Evolutionary conservation across 2,329 filamentous ascomycete genomes (phyloP).

Genomic region (Ceratocystis colombiana): DNA sequence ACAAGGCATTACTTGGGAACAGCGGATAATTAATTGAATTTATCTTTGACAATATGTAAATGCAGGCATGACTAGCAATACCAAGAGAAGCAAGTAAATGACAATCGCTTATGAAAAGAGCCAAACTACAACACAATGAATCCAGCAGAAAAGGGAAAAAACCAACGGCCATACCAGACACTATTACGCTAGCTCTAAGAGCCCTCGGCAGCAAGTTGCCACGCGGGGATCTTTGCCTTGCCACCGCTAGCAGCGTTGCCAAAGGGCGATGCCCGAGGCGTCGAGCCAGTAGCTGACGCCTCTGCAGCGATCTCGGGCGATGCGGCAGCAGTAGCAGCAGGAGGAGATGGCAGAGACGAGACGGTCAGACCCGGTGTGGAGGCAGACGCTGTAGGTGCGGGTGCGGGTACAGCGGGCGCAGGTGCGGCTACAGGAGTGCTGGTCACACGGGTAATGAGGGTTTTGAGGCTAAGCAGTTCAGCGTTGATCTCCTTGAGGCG

Average conservation of each 20-base stretch:
- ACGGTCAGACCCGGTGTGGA: not conserved
- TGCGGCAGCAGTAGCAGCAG: not conserved
- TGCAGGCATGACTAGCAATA: not conserved
- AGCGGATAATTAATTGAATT: not conserved
- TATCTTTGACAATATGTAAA: not conserved
- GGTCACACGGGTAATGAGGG: constrained; percentile 58
- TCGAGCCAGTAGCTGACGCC: not conserved
- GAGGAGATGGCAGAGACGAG: not conserved
- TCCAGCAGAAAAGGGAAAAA: not conserved
- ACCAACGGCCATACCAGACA: not conserved
- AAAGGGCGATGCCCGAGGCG: constrained; percentile 22
- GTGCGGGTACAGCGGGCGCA: constrained; percentile 25
- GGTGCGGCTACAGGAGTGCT: constrained; percentile 31
- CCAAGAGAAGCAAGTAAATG: not conserved
- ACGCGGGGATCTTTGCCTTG: constrained; percentile 64
- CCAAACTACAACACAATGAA: constrained; percentile 7
- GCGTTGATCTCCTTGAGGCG: constrained; percentile 73
- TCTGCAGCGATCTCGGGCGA: not conserved
- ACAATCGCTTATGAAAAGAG: constrained; percentile 13
- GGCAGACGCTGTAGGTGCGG: not conserved
- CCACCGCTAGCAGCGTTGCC: constrained; percentile 32
- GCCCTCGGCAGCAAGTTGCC: constrained; percentile 53
- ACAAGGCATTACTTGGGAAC: not conserved
- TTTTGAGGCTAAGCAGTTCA: constrained; percentile 88
- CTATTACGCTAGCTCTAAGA: not conserved